Conservation (phyloP, 164 flowering plant species). For the Cinnamomum chago region DNA sequence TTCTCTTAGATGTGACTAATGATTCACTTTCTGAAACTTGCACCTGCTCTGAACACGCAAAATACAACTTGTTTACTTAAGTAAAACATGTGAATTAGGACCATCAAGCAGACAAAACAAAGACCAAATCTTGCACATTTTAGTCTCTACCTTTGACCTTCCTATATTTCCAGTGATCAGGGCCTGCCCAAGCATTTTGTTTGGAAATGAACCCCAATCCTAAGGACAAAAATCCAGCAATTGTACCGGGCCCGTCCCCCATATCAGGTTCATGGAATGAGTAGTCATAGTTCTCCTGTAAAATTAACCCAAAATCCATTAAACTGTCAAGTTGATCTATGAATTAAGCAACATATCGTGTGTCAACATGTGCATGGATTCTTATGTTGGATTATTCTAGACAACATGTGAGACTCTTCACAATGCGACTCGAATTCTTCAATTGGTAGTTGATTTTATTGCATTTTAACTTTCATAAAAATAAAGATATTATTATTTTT, state of each 20-base stretch:
- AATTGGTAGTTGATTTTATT: too few relatives aligned
- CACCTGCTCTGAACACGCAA: slow-evolving; percentile 44
- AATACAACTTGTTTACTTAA: slow-evolving; percentile 5
- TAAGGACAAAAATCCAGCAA: slow-evolving; percentile 50
- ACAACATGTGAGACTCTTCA: too few relatives aligned
- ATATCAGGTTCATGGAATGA: slow-evolving; percentile 34
- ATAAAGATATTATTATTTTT: too few relatives aligned
- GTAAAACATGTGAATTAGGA: background rate
- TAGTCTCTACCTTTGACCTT: slow-evolving; percentile 57
- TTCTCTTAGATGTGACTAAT: slow-evolving; percentile 39
- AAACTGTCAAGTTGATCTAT: background rate
- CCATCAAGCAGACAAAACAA: background rate
- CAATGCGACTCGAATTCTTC: too few relatives aligned
- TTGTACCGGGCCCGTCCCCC: slow-evolving; percentile 50
- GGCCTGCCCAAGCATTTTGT: slow-evolving; percentile 98
- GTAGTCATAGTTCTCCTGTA: slow-evolving; percentile 51
- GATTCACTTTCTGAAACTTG: slow-evolving; percentile 38
- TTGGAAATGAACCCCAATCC: slow-evolving; percentile 63
- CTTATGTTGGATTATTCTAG: too few relatives aligned
- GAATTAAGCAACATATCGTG: background rate
- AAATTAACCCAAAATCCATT: slow-evolving; percentile 3
- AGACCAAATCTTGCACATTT: background rate
- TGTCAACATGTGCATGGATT: background rate
- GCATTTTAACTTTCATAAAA: too few relatives aligned
- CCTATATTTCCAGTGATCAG: slow-evolving; percentile 94